phyloP scores from a whole-genome alignment of 1,284 basidiomycete species.

The Ustilago cynodontis region DNA sequence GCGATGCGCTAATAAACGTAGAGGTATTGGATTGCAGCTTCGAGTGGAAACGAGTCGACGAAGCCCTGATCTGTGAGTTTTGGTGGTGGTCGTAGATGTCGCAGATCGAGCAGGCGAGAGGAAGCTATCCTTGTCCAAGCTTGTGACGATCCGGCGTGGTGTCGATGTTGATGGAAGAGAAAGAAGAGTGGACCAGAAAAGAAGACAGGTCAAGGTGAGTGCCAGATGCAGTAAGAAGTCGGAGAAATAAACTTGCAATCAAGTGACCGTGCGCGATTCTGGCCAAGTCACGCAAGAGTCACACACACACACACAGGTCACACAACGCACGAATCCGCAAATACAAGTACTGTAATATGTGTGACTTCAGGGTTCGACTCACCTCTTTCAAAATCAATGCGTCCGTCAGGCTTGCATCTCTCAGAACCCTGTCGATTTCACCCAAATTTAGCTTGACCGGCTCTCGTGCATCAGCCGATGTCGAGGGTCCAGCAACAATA shows the following conservation, averaged over 20 bases:
- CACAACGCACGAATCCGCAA: too few relatives aligned
- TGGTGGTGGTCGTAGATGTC: too few relatives aligned
- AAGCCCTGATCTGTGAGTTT: too few relatives aligned
- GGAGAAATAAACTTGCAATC: slow-evolving; percentile 1
- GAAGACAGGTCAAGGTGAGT: not conserved
- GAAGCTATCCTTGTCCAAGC: too few relatives aligned
- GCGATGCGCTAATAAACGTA: too few relatives aligned
- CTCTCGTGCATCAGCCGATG: slow-evolving; percentile 5
- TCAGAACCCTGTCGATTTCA: not conserved
- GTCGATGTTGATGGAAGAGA: not conserved
- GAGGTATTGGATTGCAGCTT: too few relatives aligned
- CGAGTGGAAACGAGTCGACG: too few relatives aligned
- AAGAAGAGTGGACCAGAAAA: not conserved
- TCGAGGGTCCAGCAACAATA: slow-evolving; percentile 1
- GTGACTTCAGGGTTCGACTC: slow-evolving; percentile 6
- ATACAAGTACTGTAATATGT: not conserved
- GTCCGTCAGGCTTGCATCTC: not conserved
- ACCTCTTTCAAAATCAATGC: not conserved
- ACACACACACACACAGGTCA: not conserved
- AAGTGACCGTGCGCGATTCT: slow-evolving; percentile 1
- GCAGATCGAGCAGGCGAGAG: too few relatives aligned
- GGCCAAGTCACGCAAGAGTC: not conserved
- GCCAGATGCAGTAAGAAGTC: not conserved
- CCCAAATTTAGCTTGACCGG: not conserved
- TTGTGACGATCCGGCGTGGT: too few relatives aligned